These are phyloP conservation scores for Solanum bulbocastanum DNA, from an alignment of 257 asterid species.

Conservation along the genomic window DNA sequence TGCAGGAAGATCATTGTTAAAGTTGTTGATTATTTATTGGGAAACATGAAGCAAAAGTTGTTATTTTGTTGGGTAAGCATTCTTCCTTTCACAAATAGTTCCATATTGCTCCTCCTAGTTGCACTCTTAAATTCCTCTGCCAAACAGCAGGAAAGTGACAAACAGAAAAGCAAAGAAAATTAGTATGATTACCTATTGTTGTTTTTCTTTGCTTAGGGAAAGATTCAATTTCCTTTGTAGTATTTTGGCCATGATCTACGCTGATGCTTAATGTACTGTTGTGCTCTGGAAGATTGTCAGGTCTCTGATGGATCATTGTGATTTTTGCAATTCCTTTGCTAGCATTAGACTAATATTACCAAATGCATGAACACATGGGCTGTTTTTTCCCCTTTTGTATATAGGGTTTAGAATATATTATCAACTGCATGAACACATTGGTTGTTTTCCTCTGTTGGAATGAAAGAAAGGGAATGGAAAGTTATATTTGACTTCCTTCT, in stretches of 20 bases:
- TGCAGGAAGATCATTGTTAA: conserved; percentile 49
- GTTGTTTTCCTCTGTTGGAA: neutral
- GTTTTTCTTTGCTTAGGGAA: neutral
- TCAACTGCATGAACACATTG: neutral
- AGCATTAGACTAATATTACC: neutral
- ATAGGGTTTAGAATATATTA: neutral
- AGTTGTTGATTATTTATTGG: conserved; percentile 63
- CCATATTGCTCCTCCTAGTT: neutral
- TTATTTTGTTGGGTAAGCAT: conserved; percentile 75
- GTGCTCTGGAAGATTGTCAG: neutral
- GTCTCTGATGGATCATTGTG: neutral
- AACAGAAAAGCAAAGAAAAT: neutral
- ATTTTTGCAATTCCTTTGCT: neutral
- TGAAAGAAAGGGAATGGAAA: neutral
- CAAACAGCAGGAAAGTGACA: neutral
- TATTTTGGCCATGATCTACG: neutral
- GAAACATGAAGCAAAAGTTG: conserved; percentile 40
- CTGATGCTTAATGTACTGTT: neutral
- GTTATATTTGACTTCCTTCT: neutral
- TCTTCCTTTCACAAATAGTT: neutral
- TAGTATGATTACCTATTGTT: neutral
- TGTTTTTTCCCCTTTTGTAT: neutral
- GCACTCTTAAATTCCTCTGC: neutral
- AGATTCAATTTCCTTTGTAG: neutral
- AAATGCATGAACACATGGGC: neutral